Conservation (phyloP, 768 basidiomycete genomes). For the Hydnomerulius pinastri region DNA sequence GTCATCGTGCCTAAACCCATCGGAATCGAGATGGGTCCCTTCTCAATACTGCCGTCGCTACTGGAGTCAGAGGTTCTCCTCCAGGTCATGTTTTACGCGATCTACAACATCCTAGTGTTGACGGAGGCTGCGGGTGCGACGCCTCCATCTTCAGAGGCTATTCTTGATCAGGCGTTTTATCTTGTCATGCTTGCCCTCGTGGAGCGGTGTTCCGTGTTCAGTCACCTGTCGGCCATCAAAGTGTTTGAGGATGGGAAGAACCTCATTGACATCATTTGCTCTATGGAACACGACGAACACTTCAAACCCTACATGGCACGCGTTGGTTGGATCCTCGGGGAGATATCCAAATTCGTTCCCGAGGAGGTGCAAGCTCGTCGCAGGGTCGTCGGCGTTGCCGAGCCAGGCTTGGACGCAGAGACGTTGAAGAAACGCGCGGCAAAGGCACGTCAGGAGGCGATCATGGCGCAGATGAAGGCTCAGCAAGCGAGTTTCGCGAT, state of each 20-base stretch:
- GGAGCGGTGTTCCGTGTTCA: conserved; percentile 67
- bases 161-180: conserved; percentile 87
- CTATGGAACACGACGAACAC: conserved; percentile 75
- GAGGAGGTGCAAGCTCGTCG: conserved; percentile 57
- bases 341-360: conserved; percentile 57
- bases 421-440: conserved; percentile 82
- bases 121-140: conserved; percentile 60
- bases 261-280: conserved; percentile 71
- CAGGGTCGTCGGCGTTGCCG: conserved; percentile 39
- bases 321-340: conserved; percentile 72
- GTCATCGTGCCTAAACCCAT: conserved; percentile 78
- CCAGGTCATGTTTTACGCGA: conserved; percentile 81
- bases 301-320: conserved; percentile 73
- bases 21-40: conserved; percentile 66
- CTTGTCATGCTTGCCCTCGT: conserved; percentile 83
- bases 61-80: conserved; percentile 73
- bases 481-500: conserved; percentile 86
- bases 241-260: conserved; percentile 60
- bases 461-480: conserved; percentile 95
- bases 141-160: conserved; percentile 82
- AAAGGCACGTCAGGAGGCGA: conserved; percentile 87
- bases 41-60: conserved; percentile 58
- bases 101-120: conserved; percentile 71
- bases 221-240: conserved; percentile 53
- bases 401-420: conserved; percentile 49